Conservation (phyloP, 2,329 filamentous ascomycete genomes). For the Trichoderma harzianum region DNA sequence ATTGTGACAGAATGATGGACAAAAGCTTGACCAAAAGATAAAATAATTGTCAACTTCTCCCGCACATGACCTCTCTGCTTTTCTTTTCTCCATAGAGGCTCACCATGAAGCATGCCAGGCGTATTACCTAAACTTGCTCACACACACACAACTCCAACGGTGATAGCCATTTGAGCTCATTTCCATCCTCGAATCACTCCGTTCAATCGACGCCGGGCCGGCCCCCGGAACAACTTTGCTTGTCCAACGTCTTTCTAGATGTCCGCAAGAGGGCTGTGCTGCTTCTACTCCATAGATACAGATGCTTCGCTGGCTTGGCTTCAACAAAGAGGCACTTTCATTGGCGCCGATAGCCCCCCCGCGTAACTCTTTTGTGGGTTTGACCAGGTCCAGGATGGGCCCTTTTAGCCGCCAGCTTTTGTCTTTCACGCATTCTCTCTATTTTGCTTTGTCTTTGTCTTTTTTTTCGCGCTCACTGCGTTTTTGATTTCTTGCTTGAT, state of each 20-base stretch:
- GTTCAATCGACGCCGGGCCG: not conserved
- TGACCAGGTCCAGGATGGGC: not conserved
- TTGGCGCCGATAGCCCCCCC: not conserved
- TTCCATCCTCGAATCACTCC: not conserved
- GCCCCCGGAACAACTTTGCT: not conserved
- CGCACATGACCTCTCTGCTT: not conserved
- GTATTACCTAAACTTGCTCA: not conserved
- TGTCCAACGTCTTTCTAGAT: not conserved
- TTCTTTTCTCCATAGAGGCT: not conserved
- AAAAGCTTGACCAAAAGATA: not conserved
- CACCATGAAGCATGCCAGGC: not conserved
- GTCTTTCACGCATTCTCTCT: not conserved
- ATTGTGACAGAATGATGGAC: not conserved
- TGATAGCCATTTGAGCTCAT: not conserved
- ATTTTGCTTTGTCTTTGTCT: not conserved
- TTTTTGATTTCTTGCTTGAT: not conserved
- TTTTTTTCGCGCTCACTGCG: not conserved
- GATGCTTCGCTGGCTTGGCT: not conserved
- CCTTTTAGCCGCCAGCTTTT: not conserved
- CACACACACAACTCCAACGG: not conserved
- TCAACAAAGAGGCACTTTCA: not conserved
- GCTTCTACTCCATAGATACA: not conserved
- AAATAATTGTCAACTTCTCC: not conserved
- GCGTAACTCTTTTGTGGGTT: not conserved
- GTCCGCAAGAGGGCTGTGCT: not conserved